These are phyloP conservation scores for Fraxinus paxiana DNA, from an alignment of 305 asterid genomes.

Conservation along the genomic window DNA sequence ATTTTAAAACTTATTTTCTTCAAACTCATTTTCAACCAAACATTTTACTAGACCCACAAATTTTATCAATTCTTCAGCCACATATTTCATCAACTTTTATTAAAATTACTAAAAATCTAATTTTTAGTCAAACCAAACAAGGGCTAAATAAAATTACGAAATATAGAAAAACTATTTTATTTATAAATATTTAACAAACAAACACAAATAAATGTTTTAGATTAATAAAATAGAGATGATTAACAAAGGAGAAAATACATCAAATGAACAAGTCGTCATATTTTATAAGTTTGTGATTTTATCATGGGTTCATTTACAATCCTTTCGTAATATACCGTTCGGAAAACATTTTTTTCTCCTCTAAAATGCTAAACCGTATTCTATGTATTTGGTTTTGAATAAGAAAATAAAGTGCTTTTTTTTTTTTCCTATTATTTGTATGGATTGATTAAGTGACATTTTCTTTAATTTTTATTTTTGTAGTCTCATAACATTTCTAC, in stretches of 20 bases:
- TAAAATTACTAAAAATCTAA: background rate
- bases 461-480: background rate
- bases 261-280: background rate
- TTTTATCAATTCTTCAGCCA: too few species aligned
- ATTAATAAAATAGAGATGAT: background rate
- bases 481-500: background rate
- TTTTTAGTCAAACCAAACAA: background rate
- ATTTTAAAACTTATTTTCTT: too few species aligned
- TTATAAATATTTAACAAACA: too few species aligned
- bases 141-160: background rate
- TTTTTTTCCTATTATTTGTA: background rate
- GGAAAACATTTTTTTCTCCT: too few species aligned
- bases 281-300: background rate
- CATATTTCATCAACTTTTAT: too few species aligned
- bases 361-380: background rate
- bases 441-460: background rate
- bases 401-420: background rate
- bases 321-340: background rate
- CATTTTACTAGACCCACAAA: too few species aligned
- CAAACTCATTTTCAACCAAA: too few species aligned
- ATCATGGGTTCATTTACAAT: background rate
- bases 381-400: background rate
- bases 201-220: too few species aligned
- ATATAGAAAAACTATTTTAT: too few species aligned
- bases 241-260: background rate